These are phyloP conservation scores for Hawksworthiomyces lignivorus DNA, from an alignment of 2,329 filamentous ascomycete genomes.

Conservation along the genomic window DNA sequence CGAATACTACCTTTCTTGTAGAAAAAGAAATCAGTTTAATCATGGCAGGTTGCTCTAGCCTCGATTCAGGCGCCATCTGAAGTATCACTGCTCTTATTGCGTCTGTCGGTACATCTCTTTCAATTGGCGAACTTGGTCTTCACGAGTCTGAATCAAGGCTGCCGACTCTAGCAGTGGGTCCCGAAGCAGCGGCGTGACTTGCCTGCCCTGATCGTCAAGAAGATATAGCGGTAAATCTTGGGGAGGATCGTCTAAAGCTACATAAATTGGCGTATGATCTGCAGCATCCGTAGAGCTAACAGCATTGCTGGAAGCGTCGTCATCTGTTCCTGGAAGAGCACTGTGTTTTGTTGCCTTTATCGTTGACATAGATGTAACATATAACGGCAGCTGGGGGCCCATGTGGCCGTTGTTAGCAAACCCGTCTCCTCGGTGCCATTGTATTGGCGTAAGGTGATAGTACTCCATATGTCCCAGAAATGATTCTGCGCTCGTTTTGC, in stretches of 20 bases:
- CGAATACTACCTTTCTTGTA: too few relatives aligned
- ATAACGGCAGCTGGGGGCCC: slow-evolving; percentile 1
- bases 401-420: slow-evolving; percentile 32
- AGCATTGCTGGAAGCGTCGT: neutral
- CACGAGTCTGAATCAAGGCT: slow-evolving; percentile 4
- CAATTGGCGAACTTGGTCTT: slow-evolving; percentile 26
- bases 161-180: slow-evolving; percentile 22
- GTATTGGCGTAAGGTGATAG: slow-evolving; percentile 43
- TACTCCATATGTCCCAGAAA: slow-evolving; percentile 46
- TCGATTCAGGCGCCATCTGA: slow-evolving; percentile 6
- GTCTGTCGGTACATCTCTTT: slow-evolving; percentile 26
- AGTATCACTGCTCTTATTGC: neutral
- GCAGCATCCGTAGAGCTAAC: neutral
- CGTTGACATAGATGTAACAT: neutral
- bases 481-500: too few relatives aligned
- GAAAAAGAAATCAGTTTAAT: too few relatives aligned
- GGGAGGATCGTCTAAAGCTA: neutral
- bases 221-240: slow-evolving; percentile 38
- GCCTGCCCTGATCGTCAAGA: slow-evolving; percentile 41
- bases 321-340: neutral
- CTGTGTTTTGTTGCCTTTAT: neutral
- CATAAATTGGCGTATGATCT: neutral
- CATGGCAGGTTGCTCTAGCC: neutral
- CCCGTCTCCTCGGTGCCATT: slow-evolving; percentile 55
- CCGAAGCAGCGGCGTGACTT: slow-evolving; percentile 52